Percentiles rank a stretch among this genome's conserved stretches.
Conservation (phyloP, 257 asterid species). For the Lycium barbarum region DNA sequence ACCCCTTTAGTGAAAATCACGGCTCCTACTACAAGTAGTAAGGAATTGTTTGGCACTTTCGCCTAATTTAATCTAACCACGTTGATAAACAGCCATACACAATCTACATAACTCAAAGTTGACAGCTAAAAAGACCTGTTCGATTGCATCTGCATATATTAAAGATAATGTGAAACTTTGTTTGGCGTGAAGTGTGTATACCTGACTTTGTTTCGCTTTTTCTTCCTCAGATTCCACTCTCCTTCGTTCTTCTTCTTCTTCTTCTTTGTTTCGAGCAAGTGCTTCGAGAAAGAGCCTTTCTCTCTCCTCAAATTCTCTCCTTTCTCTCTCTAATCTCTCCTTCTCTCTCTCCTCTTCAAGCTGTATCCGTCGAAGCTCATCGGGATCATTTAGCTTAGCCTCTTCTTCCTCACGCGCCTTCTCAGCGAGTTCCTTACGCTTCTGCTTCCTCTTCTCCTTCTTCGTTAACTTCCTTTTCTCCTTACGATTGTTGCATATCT, state of each 20-base stretch:
- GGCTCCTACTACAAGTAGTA: no score
- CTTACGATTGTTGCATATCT: slow-evolving; percentile 50
- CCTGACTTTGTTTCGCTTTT: slow-evolving; percentile 57
- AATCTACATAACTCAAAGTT: slow-evolving; percentile 7
- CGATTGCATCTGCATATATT: neutral
- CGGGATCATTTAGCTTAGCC: slow-evolving; percentile 72
- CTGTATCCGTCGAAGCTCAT: slow-evolving; percentile 69
- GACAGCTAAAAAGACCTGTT: neutral
- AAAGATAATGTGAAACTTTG: neutral
- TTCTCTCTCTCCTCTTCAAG: slow-evolving; percentile 79
- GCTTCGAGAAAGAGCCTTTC: slow-evolving; percentile 77
- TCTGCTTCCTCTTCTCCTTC: slow-evolving; percentile 89
- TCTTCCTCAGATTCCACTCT: slow-evolving; percentile 55
- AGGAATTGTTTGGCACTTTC: no score
- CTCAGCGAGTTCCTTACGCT: slow-evolving; percentile 82
- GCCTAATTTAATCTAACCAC: neutral
- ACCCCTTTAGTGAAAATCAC: no score
- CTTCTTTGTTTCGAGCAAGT: slow-evolving; percentile 62
- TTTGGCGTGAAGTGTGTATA: slow-evolving; percentile 27
- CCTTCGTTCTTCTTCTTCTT: slow-evolving; percentile 64
- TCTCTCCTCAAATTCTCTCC: slow-evolving; percentile 77
- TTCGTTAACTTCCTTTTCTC: slow-evolving; percentile 79
- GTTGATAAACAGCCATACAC: neutral
- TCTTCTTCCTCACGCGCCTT: slow-evolving; percentile 71
- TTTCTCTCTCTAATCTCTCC: slow-evolving; percentile 66